A percentile compares a stretch with the other conserved stretches of the same genome.
Conservation (phyloP, 441 rosid species). For the Caryocar brasiliense region DNA sequence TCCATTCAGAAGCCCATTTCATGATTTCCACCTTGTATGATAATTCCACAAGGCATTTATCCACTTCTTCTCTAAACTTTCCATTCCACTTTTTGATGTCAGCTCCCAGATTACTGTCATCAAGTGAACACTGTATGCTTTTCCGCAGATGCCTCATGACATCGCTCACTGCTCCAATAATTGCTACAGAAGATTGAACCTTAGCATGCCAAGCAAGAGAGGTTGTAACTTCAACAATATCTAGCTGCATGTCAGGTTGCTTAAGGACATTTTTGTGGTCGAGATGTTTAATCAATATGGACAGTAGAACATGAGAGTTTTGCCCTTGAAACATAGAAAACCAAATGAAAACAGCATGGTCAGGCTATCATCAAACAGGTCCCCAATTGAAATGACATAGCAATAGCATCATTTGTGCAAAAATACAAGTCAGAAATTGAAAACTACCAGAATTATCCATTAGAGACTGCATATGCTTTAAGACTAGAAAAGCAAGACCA, state of each 20-base stretch:
- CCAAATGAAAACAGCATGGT: constrained; percentile 4
- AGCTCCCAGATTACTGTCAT: constrained; percentile 51
- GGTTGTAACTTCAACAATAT: constrained; percentile 63
- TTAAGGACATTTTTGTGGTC: constrained; percentile 83
- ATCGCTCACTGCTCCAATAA: constrained; percentile 65
- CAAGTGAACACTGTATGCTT: constrained; percentile 65
- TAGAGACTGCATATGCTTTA: constrained; percentile 72
- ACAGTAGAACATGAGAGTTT: constrained; percentile 65
- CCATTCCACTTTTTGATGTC: constrained; percentile 56
- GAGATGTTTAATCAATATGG: constrained; percentile 79
- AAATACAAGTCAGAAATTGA: background rate
- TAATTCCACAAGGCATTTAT: constrained; percentile 74
- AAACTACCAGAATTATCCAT: constrained; percentile 67
- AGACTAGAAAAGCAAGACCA: constrained; percentile 65
- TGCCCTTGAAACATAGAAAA: constrained; percentile 43
- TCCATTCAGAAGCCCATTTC: too few species aligned
- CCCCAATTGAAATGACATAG: background rate
- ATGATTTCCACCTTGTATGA: constrained; percentile 48
- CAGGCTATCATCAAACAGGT: constrained; percentile 5
- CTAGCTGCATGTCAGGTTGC: constrained; percentile 66
- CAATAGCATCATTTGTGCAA: constrained; percentile 4
- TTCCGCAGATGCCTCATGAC: constrained; percentile 77
- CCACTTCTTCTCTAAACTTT: constrained; percentile 55
- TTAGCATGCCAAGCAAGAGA: constrained; percentile 59
- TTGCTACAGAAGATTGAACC: constrained; percentile 59